Percentiles rank a stretch among this genome's conserved stretches.
These are phyloP conservation scores for Fusarium sp. DNA, from an alignment of 2,329 filamentous ascomycete genomes.

Conservation along the genomic window DNA sequence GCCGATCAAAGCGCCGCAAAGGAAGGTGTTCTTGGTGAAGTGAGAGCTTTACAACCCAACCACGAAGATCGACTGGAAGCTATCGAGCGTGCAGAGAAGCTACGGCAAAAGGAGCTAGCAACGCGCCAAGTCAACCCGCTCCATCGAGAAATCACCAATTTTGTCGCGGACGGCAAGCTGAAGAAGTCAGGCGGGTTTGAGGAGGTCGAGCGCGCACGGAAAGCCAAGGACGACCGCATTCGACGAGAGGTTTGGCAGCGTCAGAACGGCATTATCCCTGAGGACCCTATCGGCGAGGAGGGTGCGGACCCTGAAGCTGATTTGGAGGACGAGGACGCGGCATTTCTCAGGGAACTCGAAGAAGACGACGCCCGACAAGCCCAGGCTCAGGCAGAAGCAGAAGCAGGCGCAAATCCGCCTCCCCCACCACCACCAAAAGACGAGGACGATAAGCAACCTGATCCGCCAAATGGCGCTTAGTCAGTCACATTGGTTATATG, in stretches of 20 bases:
- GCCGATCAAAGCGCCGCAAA: constrained; percentile 83
- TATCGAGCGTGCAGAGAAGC: constrained; percentile 95
- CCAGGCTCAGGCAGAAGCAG: constrained; percentile 6
- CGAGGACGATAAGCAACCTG: constrained; percentile 27
- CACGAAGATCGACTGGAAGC: constrained; percentile 93
- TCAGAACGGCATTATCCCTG: constrained; percentile 65
- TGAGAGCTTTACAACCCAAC: constrained; percentile 91
- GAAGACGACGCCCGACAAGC: not conserved
- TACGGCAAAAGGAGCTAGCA: constrained; percentile 87
- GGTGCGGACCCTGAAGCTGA: constrained; percentile 34
- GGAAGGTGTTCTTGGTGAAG: constrained; percentile 90
- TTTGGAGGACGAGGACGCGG: constrained; percentile 18
- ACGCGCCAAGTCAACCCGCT: constrained; percentile 78
- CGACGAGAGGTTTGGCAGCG: constrained; percentile 80
- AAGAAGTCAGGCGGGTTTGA: constrained; percentile 97
- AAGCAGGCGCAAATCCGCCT: constrained; percentile 6
- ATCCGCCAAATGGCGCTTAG: constrained; percentile 34
- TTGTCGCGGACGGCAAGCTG: constrained; percentile 88
- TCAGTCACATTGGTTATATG: not conserved
- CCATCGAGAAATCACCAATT: constrained; percentile 83
- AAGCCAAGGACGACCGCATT: constrained; percentile 86
- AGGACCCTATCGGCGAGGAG: constrained; percentile 54
- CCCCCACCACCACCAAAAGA: constrained; percentile 28
- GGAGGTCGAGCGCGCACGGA: constrained; percentile 86
- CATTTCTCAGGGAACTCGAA: constrained; percentile 21